Conservation (phyloP, 441 rosid species). For the Omphalea diandra region DNA sequence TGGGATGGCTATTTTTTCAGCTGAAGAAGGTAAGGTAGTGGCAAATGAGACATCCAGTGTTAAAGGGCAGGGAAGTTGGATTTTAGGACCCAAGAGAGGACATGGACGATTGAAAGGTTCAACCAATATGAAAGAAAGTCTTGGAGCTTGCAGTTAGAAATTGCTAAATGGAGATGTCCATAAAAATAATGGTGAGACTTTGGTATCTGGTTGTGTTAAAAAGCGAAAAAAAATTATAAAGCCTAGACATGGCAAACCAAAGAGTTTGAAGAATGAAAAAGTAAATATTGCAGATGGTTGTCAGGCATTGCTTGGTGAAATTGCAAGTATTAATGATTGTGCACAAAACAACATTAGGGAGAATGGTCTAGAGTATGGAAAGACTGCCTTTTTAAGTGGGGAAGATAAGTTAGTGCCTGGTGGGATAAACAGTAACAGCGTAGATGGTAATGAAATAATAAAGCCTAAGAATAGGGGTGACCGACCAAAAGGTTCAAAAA, state of each 20-base stretch:
- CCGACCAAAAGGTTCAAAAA: background rate
- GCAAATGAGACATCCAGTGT: no score
- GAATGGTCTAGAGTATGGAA: background rate
- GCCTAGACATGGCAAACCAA: conserved; percentile 15
- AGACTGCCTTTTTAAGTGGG: conserved; percentile 1
- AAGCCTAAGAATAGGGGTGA: conserved; percentile 8
- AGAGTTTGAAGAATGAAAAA: conserved; percentile 20
- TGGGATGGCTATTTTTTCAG: background rate
- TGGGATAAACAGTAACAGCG: background rate
- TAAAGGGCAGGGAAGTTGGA: no score
- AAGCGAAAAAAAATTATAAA: background rate
- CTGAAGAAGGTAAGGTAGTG: no score
- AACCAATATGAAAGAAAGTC: background rate
- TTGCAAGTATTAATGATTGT: background rate
- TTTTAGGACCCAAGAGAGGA: no score
- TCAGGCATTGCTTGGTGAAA: background rate
- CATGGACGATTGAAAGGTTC: no score
- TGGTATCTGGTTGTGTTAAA: background rate
- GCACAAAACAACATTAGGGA: background rate
- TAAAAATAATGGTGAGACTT: background rate
- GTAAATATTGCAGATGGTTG: background rate
- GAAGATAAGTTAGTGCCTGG: background rate
- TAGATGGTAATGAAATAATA: background rate
- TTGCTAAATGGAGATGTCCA: background rate
- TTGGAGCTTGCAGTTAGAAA: background rate